A percentile compares a stretch with the other conserved stretches of the same genome.
phyloP scores from a whole-genome alignment of 2,329 filamentous ascomycete species.

The Didymella glomerata region DNA sequence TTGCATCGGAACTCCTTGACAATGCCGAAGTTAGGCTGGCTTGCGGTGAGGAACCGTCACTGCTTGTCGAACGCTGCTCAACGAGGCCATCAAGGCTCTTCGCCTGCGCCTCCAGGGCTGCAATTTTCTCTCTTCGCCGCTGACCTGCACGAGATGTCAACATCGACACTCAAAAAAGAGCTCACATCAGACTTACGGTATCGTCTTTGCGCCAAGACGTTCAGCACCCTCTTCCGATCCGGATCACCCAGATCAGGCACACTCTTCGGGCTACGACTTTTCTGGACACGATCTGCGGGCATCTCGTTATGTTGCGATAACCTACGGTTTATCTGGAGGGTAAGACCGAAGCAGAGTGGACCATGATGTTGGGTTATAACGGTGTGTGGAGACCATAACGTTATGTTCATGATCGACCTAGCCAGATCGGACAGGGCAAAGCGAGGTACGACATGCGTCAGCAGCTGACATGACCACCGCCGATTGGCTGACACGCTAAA shows the following conservation, averaged over 20 bases:
- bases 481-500: slow-evolving; percentile 7
- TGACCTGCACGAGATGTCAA: slow-evolving; percentile 28
- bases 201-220: slow-evolving; percentile 44
- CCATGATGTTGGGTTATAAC: slow-evolving; percentile 14
- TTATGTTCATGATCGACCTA: slow-evolving; percentile 29
- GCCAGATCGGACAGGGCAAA: slow-evolving; percentile 1
- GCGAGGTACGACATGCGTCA: slow-evolving; percentile 11
- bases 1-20: neutral
- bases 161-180: neutral
- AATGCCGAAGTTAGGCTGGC: neutral
- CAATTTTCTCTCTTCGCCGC: slow-evolving; percentile 37
- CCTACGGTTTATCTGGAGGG: slow-evolving; percentile 21
- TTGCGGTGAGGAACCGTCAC: neutral
- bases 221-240: slow-evolving; percentile 43
- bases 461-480: slow-evolving; percentile 1
- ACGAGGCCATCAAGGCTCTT: slow-evolving; percentile 5
- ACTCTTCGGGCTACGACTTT: slow-evolving; percentile 29
- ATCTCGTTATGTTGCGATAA: slow-evolving; percentile 29
- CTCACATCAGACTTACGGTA: slow-evolving; percentile 34
- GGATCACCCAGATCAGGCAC: slow-evolving; percentile 40
- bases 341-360: neutral
- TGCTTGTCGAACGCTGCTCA: neutral
- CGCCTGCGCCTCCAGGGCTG: slow-evolving; percentile 36
- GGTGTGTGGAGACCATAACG: slow-evolving; percentile 31
- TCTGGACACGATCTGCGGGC: slow-evolving; percentile 33